Evolutionary conservation across 768 basidiomycete species (phyloP).

Genomic region (Megacollybia marginata): DNA sequence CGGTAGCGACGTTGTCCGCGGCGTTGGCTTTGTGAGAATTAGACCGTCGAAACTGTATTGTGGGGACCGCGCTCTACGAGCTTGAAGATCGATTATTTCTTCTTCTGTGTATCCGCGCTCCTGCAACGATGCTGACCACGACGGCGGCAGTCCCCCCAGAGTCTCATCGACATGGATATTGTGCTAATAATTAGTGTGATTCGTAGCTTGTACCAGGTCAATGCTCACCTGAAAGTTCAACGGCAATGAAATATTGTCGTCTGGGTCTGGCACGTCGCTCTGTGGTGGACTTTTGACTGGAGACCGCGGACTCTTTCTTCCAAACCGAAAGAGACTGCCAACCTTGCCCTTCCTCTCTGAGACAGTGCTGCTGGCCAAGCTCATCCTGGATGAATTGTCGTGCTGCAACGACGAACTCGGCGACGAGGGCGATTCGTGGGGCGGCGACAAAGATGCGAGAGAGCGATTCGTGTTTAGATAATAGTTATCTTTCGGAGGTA

Average conservation of each 20-base stretch:
- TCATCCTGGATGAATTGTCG: constrained; percentile 26
- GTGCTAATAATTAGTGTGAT: constrained; percentile 35
- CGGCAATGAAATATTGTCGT: constrained; percentile 59
- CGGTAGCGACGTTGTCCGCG: constrained; percentile 28
- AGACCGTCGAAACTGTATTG: constrained; percentile 1
- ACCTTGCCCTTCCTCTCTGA: constrained; percentile 26
- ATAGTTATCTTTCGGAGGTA: constrained; percentile 58
- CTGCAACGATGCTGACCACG: constrained; percentile 58
- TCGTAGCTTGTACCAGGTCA: background rate
- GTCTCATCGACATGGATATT: constrained; percentile 78
- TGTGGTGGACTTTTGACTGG: constrained; percentile 10
- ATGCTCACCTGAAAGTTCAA: constrained; percentile 68
- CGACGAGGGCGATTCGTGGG: constrained; percentile 23
- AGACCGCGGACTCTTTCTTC: constrained; percentile 24
- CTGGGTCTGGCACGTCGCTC: constrained; percentile 20
- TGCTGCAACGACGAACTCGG: constrained; percentile 34
- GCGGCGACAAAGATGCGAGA: constrained; percentile 31
- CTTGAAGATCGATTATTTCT: constrained; percentile 56
- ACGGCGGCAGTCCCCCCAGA: constrained; percentile 62
- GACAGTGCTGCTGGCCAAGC: constrained; percentile 23
- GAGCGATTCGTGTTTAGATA: constrained; percentile 36
- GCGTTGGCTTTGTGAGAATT: constrained; percentile 21
- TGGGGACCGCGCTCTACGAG: constrained; percentile 29
- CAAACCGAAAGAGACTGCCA: constrained; percentile 36
- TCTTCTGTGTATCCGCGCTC: constrained; percentile 61